Conservation (phyloP, 1,284 basidiomycete species). For the Cryptococcus maquisensis region DNA sequence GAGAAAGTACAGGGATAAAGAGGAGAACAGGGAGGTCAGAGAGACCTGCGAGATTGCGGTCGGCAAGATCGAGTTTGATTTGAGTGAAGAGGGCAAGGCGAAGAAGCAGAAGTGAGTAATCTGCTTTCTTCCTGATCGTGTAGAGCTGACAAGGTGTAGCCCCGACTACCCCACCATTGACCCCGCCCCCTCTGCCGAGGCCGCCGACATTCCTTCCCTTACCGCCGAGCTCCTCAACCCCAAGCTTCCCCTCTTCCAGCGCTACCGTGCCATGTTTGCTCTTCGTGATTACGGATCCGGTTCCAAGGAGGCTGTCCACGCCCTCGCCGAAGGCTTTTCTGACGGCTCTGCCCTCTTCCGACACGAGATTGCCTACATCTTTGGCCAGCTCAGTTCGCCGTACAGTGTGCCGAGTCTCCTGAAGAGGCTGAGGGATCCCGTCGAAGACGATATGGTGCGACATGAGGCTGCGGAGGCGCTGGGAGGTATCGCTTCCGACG, state of each 20-base stretch:
- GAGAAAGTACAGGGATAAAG: constrained; percentile 61
- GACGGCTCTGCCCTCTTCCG: constrained; percentile 89
- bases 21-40: constrained; percentile 74
- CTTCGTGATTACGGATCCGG: constrained; percentile 79
- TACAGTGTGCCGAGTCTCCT: constrained; percentile 84
- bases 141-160: constrained; percentile 36
- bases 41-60: constrained; percentile 99
- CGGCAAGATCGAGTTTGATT: constrained; percentile 90
- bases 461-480: constrained; percentile 98
- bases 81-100: constrained; percentile 52
- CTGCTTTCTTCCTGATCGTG: neutral
- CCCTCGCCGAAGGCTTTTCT: constrained; percentile 81
- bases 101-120: constrained; percentile 40
- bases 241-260: constrained; percentile 74
- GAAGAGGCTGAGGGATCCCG: constrained; percentile 64
- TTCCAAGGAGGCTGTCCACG: constrained; percentile 66
- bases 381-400: constrained; percentile 88
- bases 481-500: constrained; percentile 90
- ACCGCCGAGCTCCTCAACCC: constrained; percentile 65
- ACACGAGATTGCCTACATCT: constrained; percentile 96
- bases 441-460: constrained; percentile 94
- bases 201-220: constrained; percentile 53
- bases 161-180: constrained; percentile 82
- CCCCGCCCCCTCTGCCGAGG: constrained; percentile 68
- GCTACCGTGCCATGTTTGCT: constrained; percentile 98